These are phyloP conservation scores for Ramaria rubella DNA, from an alignment of 768 basidiomycete genomes.

Conservation along the genomic window DNA sequence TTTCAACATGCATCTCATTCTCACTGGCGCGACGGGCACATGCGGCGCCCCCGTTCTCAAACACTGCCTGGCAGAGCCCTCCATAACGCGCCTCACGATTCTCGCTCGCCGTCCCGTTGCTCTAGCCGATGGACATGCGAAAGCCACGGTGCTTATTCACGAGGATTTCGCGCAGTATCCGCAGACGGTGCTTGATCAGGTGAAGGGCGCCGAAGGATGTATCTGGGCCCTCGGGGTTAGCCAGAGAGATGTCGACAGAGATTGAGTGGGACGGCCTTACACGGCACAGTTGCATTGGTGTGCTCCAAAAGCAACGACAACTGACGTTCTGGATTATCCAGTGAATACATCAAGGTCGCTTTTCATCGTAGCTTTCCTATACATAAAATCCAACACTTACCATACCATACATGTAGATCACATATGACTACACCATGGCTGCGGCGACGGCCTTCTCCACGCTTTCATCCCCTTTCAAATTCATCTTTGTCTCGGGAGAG, in stretches of 20 bases:
- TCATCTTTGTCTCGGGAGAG: constrained; percentile 27
- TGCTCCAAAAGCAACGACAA: too few species aligned
- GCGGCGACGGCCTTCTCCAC: constrained; percentile 21
- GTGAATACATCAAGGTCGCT: constrained; percentile 7
- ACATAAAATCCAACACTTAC: too few species aligned
- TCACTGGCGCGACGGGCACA: constrained; percentile 31
- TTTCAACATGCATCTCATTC: constrained; percentile 8
- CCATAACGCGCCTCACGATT: constrained; percentile 26
- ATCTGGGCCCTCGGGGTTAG: constrained; percentile 33
- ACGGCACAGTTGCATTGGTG: too few species aligned
- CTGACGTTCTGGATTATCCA: too few species aligned
- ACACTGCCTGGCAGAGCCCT: constrained; percentile 24
- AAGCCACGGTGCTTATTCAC: constrained; percentile 28
- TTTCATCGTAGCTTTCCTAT: too few species aligned
- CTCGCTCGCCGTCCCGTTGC: constrained; percentile 27
- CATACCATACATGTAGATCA: constrained; percentile 20
- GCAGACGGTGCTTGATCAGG: constrained; percentile 20
- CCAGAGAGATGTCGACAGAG: constrained; percentile 20
- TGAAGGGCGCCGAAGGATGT: constrained; percentile 30
- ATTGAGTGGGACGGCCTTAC: constrained; percentile 14
- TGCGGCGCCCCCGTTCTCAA: constrained; percentile 30
- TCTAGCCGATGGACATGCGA: constrained; percentile 15
- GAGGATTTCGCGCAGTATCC: constrained; percentile 30
- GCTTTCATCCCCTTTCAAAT: constrained; percentile 14
- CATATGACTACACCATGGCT: constrained; percentile 23